phyloP scores from a whole-genome alignment of 2,329 filamentous ascomycete genomes.

The Pseudodiploospora longispora region DNA sequence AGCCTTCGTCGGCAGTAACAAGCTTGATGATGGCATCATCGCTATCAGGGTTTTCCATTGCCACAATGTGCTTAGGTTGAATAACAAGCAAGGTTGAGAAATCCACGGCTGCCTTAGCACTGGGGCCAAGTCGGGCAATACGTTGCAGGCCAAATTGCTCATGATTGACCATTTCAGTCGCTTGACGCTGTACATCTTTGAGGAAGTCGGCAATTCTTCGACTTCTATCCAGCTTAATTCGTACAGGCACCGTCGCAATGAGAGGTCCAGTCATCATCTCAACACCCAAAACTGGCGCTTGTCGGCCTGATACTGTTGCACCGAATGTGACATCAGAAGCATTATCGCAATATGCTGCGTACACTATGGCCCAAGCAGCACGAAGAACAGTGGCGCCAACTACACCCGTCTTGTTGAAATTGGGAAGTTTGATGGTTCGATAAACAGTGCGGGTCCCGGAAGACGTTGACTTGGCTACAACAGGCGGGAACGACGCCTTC shows the following conservation, averaged over 20 bases:
- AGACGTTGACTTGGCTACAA: neutral
- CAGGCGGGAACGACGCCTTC: neutral
- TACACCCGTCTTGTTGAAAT: neutral
- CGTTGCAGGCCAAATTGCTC: neutral
- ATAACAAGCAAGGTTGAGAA: slow-evolving; percentile 20
- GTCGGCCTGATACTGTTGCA: slow-evolving; percentile 6
- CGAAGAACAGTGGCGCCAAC: slow-evolving; percentile 7
- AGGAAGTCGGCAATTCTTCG: neutral
- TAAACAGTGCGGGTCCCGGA: neutral
- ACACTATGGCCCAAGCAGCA: neutral
- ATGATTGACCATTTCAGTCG: neutral
- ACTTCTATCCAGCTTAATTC: neutral
- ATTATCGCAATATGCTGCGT: slow-evolving; percentile 3
- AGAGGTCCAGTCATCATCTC: neutral
- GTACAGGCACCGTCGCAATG: neutral
- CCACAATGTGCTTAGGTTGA: slow-evolving; percentile 6
- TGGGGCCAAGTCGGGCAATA: slow-evolving; percentile 7
- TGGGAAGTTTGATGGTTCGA: neutral
- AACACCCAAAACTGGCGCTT: neutral
- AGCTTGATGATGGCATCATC: too few species aligned
- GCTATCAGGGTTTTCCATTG: neutral
- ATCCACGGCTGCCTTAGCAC: slow-evolving; percentile 10
- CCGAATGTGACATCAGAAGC: slow-evolving; percentile 8
- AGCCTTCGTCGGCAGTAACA: too few species aligned
- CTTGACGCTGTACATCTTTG: neutral